phyloP scores from a whole-genome alignment of 1,139 yeast genomes.

The Candida buenavistaensis region DNA sequence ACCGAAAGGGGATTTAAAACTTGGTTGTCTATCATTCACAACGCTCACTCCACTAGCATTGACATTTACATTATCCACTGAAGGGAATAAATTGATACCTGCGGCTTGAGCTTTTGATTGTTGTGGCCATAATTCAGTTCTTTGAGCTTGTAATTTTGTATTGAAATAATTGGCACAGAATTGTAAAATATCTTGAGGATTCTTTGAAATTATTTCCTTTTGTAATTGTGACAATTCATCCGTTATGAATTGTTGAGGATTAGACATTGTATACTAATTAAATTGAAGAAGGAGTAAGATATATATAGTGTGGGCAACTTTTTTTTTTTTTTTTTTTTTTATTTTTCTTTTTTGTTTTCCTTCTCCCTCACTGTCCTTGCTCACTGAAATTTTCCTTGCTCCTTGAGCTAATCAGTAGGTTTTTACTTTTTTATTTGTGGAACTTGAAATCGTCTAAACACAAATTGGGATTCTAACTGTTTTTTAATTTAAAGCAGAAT shows the following conservation, averaged over 20 bases:
- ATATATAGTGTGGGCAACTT: background rate
- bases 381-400: background rate
- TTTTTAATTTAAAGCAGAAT: too few relatives aligned
- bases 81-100: conserved; percentile 55
- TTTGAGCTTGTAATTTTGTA: conserved; percentile 58
- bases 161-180: conserved; percentile 75
- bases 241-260: conserved; percentile 17
- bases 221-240: conserved; percentile 64
- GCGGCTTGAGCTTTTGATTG: conserved; percentile 52
- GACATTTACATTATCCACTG: conserved; percentile 27
- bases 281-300: background rate
- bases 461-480: too few relatives aligned
- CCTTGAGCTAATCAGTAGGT: background rate
- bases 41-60: conserved; percentile 18
- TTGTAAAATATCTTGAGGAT: conserved; percentile 70
- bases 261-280: conserved; percentile 6
- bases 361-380: background rate
- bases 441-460: too few relatives aligned
- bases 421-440: too few relatives aligned
- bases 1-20: conserved; percentile 65
- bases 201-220: conserved; percentile 57
- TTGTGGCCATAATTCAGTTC: conserved; percentile 54
- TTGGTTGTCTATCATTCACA: conserved; percentile 41
- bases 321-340: background rate
- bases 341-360: background rate